phyloP scores from a whole-genome alignment of 2,329 filamentous ascomycete species.

The Trichoderma brevicompactum region DNA sequence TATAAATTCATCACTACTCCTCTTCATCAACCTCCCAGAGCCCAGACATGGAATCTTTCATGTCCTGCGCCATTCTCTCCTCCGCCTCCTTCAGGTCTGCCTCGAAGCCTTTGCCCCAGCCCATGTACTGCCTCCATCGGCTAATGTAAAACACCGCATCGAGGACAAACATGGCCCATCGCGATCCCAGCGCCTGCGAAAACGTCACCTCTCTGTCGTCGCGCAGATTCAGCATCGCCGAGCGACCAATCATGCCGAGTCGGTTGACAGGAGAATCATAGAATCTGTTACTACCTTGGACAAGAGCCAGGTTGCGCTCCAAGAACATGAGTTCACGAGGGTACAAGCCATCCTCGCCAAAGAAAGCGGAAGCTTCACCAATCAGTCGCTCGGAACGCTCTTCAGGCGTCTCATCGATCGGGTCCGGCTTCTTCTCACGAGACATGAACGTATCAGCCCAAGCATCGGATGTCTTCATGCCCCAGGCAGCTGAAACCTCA shows the following conservation, averaged over 20 bases:
- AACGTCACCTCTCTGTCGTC: constrained; percentile 16
- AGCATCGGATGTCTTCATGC: constrained; percentile 22
- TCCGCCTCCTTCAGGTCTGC: constrained; percentile 25
- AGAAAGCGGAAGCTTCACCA: constrained; percentile 7
- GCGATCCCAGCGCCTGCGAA: constrained; percentile 8
- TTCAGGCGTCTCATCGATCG: constrained; percentile 12
- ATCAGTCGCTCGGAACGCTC: constrained; percentile 5
- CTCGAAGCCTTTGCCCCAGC: constrained; percentile 25
- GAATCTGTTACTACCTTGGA: constrained; percentile 25
- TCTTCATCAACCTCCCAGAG: constrained; percentile 17
- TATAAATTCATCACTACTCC: neutral
- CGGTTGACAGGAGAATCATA: constrained; percentile 24
- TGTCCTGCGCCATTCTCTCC: constrained; percentile 23
- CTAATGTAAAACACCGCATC: constrained; percentile 26
- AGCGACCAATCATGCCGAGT: constrained; percentile 26
- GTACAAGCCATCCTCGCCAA: constrained; percentile 18
- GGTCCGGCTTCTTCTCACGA: constrained; percentile 20
- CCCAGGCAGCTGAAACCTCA: constrained; percentile 19
- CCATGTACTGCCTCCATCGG: constrained; percentile 24
- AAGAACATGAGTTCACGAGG: constrained; percentile 24
- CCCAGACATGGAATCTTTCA: constrained; percentile 26
- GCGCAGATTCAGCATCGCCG: constrained; percentile 19
- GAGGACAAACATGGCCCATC: constrained; percentile 24
- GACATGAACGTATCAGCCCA: constrained; percentile 26
- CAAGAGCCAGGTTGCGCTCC: constrained; percentile 21